Evolutionary conservation across 768 basidiomycete species (phyloP).

Genomic region (Mycena metata): DNA sequence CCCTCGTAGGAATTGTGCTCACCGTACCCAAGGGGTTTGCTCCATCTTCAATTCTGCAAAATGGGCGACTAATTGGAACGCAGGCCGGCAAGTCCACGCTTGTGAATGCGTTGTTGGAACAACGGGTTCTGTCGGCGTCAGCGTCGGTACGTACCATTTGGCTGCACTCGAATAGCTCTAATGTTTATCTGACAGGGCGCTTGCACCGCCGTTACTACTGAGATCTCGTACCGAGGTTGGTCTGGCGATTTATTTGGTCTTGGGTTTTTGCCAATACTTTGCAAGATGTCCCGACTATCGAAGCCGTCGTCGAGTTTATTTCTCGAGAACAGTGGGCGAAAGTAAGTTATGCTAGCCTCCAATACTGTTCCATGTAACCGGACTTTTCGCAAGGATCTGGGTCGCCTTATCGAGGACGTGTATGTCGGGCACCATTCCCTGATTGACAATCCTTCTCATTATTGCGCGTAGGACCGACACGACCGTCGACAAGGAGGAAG

Average conservation of each 20-base stretch:
- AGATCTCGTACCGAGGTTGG: constrained; percentile 33
- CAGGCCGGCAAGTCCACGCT: constrained; percentile 36
- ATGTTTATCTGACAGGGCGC: constrained; percentile 27
- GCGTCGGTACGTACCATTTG: constrained; percentile 27
- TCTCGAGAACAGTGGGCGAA: constrained; percentile 21
- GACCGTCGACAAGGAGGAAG: constrained; percentile 28
- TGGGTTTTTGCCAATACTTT: neutral
- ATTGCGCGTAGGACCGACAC: constrained; percentile 18
- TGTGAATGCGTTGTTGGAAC: constrained; percentile 31
- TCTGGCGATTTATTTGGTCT: neutral
- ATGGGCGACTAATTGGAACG: neutral
- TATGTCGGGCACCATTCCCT: neutral
- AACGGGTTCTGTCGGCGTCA: constrained; percentile 31
- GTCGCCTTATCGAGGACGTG: constrained; percentile 27
- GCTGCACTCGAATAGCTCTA: neutral
- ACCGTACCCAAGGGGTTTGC: constrained; percentile 16
- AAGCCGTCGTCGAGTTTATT: constrained; percentile 35
- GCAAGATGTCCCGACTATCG: constrained; percentile 8
- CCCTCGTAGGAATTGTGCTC: neutral
- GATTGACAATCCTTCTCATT: neutral
- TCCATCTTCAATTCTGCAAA: neutral
- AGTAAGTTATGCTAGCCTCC: constrained; percentile 8
- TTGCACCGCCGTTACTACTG: constrained; percentile 35
- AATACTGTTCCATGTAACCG: neutral
- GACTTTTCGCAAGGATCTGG: constrained; percentile 5